A percentile compares a stretch with the other conserved stretches of the same genome.
Conservation (phyloP, 2,329 filamentous ascomycete genomes). For the Colletotrichum sp. region DNA sequence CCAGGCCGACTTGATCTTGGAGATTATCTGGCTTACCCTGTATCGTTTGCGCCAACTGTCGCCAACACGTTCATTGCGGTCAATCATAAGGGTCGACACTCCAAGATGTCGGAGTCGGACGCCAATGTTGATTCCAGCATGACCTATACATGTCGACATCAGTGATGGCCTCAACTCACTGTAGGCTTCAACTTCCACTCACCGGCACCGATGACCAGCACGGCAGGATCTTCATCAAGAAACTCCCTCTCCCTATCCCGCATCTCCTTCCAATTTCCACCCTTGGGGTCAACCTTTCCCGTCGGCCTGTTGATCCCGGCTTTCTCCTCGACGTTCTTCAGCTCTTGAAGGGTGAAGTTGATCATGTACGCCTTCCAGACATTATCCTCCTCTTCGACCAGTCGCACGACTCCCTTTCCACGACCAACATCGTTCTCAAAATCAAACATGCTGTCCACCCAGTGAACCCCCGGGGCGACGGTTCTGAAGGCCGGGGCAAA, state of each 20-base stretch:
- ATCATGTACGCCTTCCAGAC: constrained; percentile 69
- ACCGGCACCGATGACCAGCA: constrained; percentile 62
- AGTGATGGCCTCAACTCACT: neutral
- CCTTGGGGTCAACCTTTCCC: constrained; percentile 59
- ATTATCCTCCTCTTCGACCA: constrained; percentile 8
- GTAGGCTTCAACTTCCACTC: constrained; percentile 26
- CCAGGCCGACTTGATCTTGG: neutral
- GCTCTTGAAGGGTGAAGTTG: constrained; percentile 61
- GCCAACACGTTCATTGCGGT: constrained; percentile 61
- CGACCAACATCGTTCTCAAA: constrained; percentile 20
- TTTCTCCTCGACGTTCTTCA: constrained; percentile 60
- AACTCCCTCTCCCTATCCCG: constrained; percentile 54
- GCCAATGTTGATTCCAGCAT: constrained; percentile 62
- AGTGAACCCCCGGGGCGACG: constrained; percentile 10
- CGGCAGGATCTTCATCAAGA: constrained; percentile 55
- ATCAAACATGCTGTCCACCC: constrained; percentile 23
- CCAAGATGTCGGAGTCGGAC: constrained; percentile 65
- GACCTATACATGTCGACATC: constrained; percentile 43
- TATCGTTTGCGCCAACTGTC: constrained; percentile 71
- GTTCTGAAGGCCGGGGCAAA: constrained; percentile 7
- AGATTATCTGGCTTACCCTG: neutral
- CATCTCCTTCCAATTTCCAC: constrained; percentile 66
- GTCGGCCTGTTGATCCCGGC: constrained; percentile 51
- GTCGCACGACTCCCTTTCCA: constrained; percentile 21
- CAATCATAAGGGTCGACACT: constrained; percentile 61